Percentiles rank a stretch among this genome's conserved stretches.
phyloP scores from a whole-genome alignment of 495 filamentous ascomycete species.

The Talaromyces liani region DNA sequence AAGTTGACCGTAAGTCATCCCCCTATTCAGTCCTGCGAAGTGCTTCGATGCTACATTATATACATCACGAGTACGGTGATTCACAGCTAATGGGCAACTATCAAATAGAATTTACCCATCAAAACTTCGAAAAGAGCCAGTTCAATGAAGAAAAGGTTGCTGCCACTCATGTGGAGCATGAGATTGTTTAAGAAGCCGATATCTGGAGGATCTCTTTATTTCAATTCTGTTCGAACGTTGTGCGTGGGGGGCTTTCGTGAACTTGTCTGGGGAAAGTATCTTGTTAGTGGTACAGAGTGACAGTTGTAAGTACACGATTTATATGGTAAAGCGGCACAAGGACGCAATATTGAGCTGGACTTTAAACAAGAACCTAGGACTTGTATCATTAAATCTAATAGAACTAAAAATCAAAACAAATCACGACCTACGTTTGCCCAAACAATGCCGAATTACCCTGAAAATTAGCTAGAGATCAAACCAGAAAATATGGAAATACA shows the following conservation, averaged over 20 bases:
- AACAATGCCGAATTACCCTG: background rate
- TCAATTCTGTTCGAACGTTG: background rate
- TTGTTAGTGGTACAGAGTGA: background rate
- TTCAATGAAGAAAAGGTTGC: background rate
- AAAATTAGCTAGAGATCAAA: background rate
- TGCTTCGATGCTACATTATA: background rate
- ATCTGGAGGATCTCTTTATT: background rate
- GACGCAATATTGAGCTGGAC: background rate
- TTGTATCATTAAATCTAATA: background rate
- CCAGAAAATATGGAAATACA: background rate
- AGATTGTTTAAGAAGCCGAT: background rate
- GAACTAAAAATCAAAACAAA: background rate
- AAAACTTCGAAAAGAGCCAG: background rate
- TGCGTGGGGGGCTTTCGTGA: background rate
- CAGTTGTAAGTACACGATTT: background rate
- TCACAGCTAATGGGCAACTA: background rate
- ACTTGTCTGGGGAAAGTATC: background rate
- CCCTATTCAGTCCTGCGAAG: background rate
- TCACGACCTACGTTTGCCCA: background rate
- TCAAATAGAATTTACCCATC: slow-evolving; percentile 1
- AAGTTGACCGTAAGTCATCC: slow-evolving; percentile 29
- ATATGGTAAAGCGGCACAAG: background rate
- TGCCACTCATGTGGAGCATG: background rate
- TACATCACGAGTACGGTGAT: background rate
- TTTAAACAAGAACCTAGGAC: background rate